phyloP scores from a whole-genome alignment of 495 filamentous ascomycete genomes.

The Hyaloscypha variabilis region DNA sequence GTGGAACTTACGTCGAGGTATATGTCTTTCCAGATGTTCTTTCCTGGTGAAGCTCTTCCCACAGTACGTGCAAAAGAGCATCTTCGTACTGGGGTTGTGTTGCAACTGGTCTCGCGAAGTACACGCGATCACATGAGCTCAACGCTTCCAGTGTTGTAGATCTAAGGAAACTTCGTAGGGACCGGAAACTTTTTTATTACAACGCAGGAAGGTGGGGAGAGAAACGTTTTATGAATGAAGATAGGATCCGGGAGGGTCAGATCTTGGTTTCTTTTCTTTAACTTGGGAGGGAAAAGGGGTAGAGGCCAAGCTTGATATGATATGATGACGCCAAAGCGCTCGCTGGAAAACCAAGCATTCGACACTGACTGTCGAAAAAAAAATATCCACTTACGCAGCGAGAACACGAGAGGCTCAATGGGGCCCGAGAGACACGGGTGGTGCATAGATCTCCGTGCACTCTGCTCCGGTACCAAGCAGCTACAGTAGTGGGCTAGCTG shows the following conservation, averaged over 20 bases:
- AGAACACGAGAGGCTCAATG: neutral
- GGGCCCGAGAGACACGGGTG: neutral
- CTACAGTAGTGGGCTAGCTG: neutral
- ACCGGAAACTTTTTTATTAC: neutral
- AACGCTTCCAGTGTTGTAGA: neutral
- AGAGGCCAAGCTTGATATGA: neutral
- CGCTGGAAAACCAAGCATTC: neutral
- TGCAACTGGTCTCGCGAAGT: neutral
- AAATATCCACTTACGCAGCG: neutral
- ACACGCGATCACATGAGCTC: neutral
- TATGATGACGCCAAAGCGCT: neutral
- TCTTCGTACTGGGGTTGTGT: neutral
- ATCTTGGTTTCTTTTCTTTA: too few relatives aligned
- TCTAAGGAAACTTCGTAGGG: neutral
- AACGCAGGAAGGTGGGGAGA: neutral
- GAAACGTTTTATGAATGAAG: neutral
- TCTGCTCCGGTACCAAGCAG: neutral
- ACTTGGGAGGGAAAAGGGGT: neutral
- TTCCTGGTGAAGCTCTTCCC: slow-evolving; percentile 66
- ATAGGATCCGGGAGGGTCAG: neutral
- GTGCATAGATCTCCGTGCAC: neutral
- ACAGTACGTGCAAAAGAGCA: slow-evolving; percentile 62
- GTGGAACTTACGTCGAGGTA: slow-evolving; percentile 59
- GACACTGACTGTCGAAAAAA: neutral
- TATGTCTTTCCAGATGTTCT: slow-evolving; percentile 66